A percentile compares a stretch with the other conserved stretches of the same genome.
Evolutionary conservation across 2,329 filamentous ascomycete genomes (phyloP).

Genomic region (Ascochyta pisi): DNA sequence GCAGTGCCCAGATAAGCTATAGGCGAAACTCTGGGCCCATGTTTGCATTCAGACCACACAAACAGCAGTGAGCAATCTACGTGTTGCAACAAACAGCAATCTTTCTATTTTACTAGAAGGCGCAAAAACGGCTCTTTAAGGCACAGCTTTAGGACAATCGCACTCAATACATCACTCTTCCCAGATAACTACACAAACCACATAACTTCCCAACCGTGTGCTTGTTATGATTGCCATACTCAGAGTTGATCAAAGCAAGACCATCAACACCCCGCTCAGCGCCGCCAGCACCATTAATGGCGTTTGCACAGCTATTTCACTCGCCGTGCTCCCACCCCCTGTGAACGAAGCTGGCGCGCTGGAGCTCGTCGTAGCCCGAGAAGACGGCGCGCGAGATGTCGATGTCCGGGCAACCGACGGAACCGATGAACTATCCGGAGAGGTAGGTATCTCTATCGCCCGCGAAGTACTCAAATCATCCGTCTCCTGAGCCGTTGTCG

Average conservation of each 20-base stretch:
- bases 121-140: too few relatives aligned
- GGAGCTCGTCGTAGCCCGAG: not conserved
- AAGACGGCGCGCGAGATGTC: not conserved
- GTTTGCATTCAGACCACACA: too few relatives aligned
- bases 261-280: not conserved
- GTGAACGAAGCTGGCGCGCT: not conserved
- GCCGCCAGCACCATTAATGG: not conserved
- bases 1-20: too few relatives aligned
- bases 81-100: too few relatives aligned
- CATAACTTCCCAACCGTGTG: too few relatives aligned
- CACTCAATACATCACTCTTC: too few relatives aligned
- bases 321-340: not conserved
- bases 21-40: too few relatives aligned
- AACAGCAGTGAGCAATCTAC: too few relatives aligned
- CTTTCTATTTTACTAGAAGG: too few relatives aligned
- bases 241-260: not conserved
- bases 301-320: not conserved
- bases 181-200: too few relatives aligned
- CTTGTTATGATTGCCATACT: not conserved
- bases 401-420: not conserved
- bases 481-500: not conserved
- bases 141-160: too few relatives aligned
- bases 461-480: not conserved
- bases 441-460: not conserved
- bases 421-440: not conserved